Evolutionary conservation across 1,139 yeast genomes (phyloP).

Genomic region (Geotrichum histeridarum): DNA sequence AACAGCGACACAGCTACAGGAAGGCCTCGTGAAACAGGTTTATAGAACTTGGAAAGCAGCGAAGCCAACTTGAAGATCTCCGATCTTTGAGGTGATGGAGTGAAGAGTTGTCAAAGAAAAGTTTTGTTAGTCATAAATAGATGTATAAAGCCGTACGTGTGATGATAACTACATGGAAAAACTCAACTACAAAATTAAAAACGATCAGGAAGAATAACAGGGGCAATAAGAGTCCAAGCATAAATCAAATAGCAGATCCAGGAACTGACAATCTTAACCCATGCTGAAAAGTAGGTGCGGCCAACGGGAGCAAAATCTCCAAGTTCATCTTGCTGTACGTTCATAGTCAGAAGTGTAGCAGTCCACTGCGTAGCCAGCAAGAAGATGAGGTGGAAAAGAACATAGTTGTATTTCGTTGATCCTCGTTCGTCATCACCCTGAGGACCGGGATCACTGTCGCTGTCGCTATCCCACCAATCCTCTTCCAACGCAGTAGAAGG

Average conservation of each 20-base stretch:
- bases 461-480: conserved; percentile 44
- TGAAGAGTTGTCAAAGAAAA: not conserved
- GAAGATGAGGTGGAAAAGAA: conserved; percentile 84
- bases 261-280: conserved; percentile 89
- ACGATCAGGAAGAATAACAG: conserved; percentile 83
- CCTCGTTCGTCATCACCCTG: conserved; percentile 57
- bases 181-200: conserved; percentile 39
- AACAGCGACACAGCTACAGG: not conserved
- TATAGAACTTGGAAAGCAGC: not conserved
- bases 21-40: not conserved
- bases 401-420: conserved; percentile 78
- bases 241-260: conserved; percentile 87
- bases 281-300: conserved; percentile 87
- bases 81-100: not conserved
- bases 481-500: conserved; percentile 89
- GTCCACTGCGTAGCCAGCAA: conserved; percentile 96
- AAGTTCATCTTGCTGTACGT: conserved; percentile 75
- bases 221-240: conserved; percentile 89
- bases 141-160: not conserved
- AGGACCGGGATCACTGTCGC: conserved; percentile 28
- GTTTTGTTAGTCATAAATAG: not conserved
- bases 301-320: conserved; percentile 97
- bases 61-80: too few relatives aligned
- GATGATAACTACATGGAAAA: conserved; percentile 1
- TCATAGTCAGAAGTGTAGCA: conserved; percentile 86